These are phyloP conservation scores for Cryptosporidium andersoni DNA, from an alignment of 169 alveolate genomes.

Conservation along the genomic window DNA sequence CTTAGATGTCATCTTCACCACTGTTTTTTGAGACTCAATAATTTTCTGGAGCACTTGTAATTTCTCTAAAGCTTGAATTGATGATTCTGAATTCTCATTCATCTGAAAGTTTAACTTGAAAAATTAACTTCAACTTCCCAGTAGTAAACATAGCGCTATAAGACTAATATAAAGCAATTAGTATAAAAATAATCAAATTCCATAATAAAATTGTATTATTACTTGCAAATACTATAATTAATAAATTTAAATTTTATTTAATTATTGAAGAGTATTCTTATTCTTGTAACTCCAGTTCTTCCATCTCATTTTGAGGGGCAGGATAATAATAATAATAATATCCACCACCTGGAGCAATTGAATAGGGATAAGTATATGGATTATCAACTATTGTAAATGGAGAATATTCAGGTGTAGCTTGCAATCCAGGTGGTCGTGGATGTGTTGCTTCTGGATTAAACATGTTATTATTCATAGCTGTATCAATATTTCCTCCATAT, in stretches of 20 bases:
- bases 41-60: conserved; percentile 48
- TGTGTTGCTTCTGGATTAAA: conserved; percentile 58
- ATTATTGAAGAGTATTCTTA: not conserved
- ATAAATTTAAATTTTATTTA: no score
- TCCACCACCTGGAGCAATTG: conserved; percentile 70
- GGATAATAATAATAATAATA: conserved; percentile 35
- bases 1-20: conserved; percentile 69
- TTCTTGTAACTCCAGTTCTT: not conserved
- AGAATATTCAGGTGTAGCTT: conserved; percentile 48
- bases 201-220: no score
- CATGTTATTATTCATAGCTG: conserved; percentile 69
- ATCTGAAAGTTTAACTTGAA: not conserved
- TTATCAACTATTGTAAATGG: conserved; percentile 55
- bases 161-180: no score
- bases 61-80: conserved; percentile 56
- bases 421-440: conserved; percentile 69
- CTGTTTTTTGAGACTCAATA: conserved; percentile 64
- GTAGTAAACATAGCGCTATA: no score
- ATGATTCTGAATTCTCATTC: conserved; percentile 9
- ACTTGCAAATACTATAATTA: no score
- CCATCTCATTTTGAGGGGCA: not conserved
- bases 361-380: conserved; percentile 62
- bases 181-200: no score
- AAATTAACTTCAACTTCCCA: no score
- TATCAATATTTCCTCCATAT: conserved; percentile 73